Evolutionary conservation across 2,329 filamentous ascomycete species (phyloP), one percentile per base, ranked within the genome.

Genomic region (Alternaria arborescens): DNA sequence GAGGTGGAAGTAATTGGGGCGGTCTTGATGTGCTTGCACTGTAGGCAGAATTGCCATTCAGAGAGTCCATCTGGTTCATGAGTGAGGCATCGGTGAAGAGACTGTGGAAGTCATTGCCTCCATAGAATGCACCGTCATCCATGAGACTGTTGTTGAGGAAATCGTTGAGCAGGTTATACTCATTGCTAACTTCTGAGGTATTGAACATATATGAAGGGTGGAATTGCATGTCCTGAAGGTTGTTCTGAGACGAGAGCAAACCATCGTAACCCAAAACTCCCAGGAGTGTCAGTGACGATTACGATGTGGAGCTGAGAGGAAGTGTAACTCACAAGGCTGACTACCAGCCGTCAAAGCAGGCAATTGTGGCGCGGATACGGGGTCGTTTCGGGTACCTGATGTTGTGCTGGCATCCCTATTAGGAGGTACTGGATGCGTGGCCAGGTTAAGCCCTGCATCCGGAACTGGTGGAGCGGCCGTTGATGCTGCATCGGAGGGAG

Each of bases 131-230:
- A 55, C 79, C 80, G 65, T 84, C 94, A 80, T 98, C 94, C 66
- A 97, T 86, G 56, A 97, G 83, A 76, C 92, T 97, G 69, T 89
- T 96, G 79, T 94, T 95, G 62, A 99, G 86, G 77, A 98, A 98
- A 79, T 99, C 94, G 83, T 96, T 97, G 75, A 99, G 88, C 52
- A 98, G 83, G 77, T 97, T 97, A 79, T 97, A 97, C 83, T 99
- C 95, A 81, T 95, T 95, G 62, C 91, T 94, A 71, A 97, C 92
- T 80, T 99, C 95, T 65, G 93, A 92, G n/a, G 89, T 88, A 77
- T 90, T 91, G 81, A 97, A 96, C 90, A 97, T 94, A 83, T 95
- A 98, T 75, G 92, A 95, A 60, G 92, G 91, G 81, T 97, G 93
- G 75, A 94, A 93, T 77, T 89, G 93, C 89, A 97, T 95, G 80